Evolutionary conservation across 208 protist species (phyloP).

Genomic region (Endotrypanum monterogeii): DNA sequence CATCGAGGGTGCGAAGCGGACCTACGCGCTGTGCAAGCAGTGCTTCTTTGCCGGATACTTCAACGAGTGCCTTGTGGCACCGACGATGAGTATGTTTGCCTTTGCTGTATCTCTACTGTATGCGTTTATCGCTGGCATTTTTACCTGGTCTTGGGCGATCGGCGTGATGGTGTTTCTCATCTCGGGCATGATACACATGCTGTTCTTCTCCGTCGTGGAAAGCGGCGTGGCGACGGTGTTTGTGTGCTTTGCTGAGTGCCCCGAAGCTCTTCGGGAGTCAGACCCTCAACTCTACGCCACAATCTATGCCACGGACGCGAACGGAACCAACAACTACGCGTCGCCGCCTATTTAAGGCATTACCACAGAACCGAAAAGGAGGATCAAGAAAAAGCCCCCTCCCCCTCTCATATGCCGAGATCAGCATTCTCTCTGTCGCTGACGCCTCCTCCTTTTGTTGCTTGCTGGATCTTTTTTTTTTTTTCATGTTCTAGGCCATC

Average conservation of each 20-base stretch:
- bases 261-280: conserved; percentile 68
- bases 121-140: conserved; percentile 48
- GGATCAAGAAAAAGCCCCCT: not conserved
- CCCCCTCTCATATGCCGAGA: too few relatives aligned
- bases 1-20: conserved; percentile 89
- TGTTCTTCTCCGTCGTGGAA: conserved; percentile 72
- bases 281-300: conserved; percentile 69
- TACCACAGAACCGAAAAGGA: not conserved
- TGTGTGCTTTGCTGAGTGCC: conserved; percentile 89
- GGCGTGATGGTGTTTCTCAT: conserved; percentile 63
- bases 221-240: conserved; percentile 87
- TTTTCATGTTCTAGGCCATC: too few relatives aligned
- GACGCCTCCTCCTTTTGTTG: too few relatives aligned
- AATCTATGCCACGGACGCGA: conserved; percentile 55
- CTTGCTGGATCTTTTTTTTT: too few relatives aligned
- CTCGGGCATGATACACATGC: conserved; percentile 44
- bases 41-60: conserved; percentile 85
- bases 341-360: conserved; percentile 16
- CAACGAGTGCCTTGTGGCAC: conserved; percentile 85
- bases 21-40: conserved; percentile 75
- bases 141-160: conserved; percentile 26
- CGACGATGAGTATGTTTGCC: conserved; percentile 63
- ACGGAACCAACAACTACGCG: conserved; percentile 63
- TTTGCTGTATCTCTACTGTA: conserved; percentile 58
- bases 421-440: too few relatives aligned